Conservation (phyloP, 345 rosid genomes). For the Moricandia moricandioides region DNA sequence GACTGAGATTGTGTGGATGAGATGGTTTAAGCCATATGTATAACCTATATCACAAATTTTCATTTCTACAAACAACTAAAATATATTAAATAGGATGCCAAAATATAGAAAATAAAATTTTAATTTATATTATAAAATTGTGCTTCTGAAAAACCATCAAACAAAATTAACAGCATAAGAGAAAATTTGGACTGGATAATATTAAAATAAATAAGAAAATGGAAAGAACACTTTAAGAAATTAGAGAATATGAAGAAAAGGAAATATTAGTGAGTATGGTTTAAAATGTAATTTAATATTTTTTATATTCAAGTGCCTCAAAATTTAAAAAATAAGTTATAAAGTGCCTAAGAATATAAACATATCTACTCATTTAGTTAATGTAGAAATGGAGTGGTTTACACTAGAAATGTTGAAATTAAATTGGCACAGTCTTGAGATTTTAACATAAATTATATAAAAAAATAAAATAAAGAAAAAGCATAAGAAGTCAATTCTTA, state of each 20-base stretch:
- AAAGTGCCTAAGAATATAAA: not conserved
- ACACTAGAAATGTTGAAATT: not conserved
- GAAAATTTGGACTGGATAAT: not conserved
- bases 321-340: too few relatives aligned
- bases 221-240: not conserved
- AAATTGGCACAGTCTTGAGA: not conserved
- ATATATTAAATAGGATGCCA: not conserved
- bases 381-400: not conserved
- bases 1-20: not conserved
- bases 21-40: not conserved
- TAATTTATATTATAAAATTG: too few relatives aligned
- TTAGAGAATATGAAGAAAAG: not conserved
- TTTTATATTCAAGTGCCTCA: not conserved
- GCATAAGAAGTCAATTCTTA: conserved; percentile 25
- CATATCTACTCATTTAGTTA: not conserved
- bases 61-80: not conserved
- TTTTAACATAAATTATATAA: not conserved
- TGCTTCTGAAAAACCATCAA: not conserved
- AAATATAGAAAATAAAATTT: too few relatives aligned
- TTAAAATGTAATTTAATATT: not conserved
- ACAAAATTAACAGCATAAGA: not conserved
- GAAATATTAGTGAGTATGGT: not conserved
- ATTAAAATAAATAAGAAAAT: too few relatives aligned
- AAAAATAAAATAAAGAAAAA: not conserved
- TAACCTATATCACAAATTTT: too few relatives aligned